Conservation (phyloP, 1,139 yeast genomes). For the Nakaseomyces glabratus region DNA sequence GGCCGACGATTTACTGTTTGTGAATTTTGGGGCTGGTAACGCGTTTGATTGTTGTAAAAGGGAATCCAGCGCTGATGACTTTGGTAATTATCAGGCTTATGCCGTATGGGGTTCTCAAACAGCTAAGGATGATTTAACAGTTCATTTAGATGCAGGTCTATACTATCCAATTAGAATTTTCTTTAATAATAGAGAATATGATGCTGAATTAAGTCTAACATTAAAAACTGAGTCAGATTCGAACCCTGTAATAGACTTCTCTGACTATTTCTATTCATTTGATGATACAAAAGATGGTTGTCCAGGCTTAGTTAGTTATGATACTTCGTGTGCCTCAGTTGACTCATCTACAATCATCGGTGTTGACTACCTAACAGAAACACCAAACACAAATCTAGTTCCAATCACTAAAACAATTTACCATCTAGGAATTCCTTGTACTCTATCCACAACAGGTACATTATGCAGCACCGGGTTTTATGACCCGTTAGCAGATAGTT, state of each 20-base stretch:
- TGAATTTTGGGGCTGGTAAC: background rate
- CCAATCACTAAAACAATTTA: background rate
- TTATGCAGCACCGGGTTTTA: background rate
- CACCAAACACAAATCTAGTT: background rate
- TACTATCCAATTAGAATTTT: conserved; percentile 3
- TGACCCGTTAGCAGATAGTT: background rate
- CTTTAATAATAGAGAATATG: background rate
- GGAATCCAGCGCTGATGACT: background rate
- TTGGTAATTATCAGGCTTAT: background rate
- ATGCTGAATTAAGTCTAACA: background rate
- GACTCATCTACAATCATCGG: background rate
- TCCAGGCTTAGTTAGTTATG: background rate
- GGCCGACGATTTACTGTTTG: background rate
- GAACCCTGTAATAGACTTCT: background rate
- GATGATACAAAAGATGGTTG: conserved; percentile 1
- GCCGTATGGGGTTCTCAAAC: background rate
- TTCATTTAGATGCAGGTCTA: background rate
- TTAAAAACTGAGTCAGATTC: background rate
- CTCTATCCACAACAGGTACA: background rate
- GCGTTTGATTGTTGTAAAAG: conserved; percentile 1
- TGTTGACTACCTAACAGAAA: background rate
- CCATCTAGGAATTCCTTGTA: background rate
- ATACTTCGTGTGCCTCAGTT: background rate
- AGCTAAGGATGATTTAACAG: background rate
- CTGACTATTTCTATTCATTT: background rate